These are phyloP conservation scores for Malassezia globosa DNA, from an alignment of 1,284 basidiomycete genomes.

Conservation along the genomic window DNA sequence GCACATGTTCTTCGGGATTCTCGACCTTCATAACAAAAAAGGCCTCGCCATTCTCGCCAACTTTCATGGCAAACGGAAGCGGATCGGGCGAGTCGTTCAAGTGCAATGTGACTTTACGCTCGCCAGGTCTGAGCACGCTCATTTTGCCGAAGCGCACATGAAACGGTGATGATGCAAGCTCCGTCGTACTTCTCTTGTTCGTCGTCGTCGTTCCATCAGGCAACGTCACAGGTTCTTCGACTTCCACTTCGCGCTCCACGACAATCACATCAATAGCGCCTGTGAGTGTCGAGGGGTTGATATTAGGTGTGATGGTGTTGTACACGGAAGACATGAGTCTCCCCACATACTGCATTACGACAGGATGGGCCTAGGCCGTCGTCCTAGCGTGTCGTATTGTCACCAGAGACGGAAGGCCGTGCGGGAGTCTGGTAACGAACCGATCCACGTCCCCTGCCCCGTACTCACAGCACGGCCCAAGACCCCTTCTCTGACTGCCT, in stretches of 20 bases:
- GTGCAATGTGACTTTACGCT: conserved; percentile 62
- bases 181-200: conserved; percentile 39
- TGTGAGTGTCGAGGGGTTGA: conserved; percentile 45
- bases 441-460: too few species aligned
- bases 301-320: conserved; percentile 47
- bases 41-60: conserved; percentile 93
- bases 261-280: conserved; percentile 48
- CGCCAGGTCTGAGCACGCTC: conserved; percentile 82
- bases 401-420: background rate
- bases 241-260: conserved; percentile 50
- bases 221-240: conserved; percentile 51
- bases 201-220: conserved; percentile 22
- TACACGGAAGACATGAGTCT: conserved; percentile 45
- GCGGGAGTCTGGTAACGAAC: too few species aligned
- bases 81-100: conserved; percentile 48
- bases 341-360: conserved; percentile 45
- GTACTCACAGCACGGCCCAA: conserved; percentile 12
- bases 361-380: background rate
- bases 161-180: conserved; percentile 85
- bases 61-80: conserved; percentile 94
- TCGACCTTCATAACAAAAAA: conserved; percentile 98
- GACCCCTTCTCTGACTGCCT: background rate
- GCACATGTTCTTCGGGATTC: conserved; percentile 56
- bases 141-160: conserved; percentile 97
- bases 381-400: background rate